These are phyloP conservation scores for Tetragonia tetragonoides DNA, from an alignment of 148 eudicot species.

Conservation along the genomic window DNA sequence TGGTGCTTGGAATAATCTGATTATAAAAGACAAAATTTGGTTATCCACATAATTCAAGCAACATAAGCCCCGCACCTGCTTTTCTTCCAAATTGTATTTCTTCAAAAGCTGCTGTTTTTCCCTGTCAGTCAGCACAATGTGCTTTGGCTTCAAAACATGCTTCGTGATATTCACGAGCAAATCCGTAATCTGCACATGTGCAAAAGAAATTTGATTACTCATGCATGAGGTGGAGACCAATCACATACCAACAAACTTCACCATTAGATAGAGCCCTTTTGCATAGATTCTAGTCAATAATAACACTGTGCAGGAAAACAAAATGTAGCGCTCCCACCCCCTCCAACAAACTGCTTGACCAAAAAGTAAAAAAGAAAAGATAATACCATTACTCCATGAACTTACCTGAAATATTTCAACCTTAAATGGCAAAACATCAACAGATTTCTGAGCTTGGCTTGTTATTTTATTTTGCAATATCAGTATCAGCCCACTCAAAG, in stretches of 20 bases:
- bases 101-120: conserved; percentile 71
- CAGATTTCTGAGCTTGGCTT: conserved; percentile 64
- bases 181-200: conserved; percentile 68
- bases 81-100: conserved; percentile 74
- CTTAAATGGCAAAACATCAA: conserved; percentile 56
- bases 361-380: not conserved
- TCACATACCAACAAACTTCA: not conserved
- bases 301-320: not conserved
- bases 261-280: not conserved
- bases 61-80: conserved; percentile 49
- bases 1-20: not conserved
- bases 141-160: conserved; percentile 82
- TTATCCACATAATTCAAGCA: not conserved
- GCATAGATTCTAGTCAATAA: not conserved
- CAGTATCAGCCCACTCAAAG: conserved; percentile 62
- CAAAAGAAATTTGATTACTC: not conserved
- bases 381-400: conserved; percentile 1
- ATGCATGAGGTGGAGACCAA: not conserved
- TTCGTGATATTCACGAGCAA: conserved; percentile 82
- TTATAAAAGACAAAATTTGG: not conserved
- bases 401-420: conserved; percentile 90
- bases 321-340: no score
- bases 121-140: conserved; percentile 51
- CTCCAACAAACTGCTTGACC: not conserved
- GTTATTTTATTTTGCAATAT: conserved; percentile 70